These are phyloP conservation scores for Colletotrichum sp. DNA, from an alignment of 2,329 filamentous ascomycete species.

Conservation along the genomic window DNA sequence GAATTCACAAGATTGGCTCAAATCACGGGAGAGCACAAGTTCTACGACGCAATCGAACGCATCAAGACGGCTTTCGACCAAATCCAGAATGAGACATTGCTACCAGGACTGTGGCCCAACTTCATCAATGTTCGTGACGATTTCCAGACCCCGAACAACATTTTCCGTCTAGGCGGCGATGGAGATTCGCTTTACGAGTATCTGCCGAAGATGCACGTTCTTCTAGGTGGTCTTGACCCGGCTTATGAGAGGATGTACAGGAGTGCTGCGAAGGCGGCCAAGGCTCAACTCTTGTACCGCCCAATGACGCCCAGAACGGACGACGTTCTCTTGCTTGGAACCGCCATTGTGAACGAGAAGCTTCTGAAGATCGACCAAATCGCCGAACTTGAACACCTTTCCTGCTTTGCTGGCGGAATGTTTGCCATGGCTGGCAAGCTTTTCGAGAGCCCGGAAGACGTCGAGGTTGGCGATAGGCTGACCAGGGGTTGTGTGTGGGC, in stretches of 20 bases:
- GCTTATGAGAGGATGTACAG: slow-evolving; percentile 64
- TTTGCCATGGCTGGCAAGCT: slow-evolving; percentile 54
- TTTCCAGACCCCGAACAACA: slow-evolving; percentile 35
- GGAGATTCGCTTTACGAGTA: slow-evolving; percentile 50
- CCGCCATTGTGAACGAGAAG: slow-evolving; percentile 28
- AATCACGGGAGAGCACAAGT: slow-evolving; percentile 74
- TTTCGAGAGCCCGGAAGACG: slow-evolving; percentile 43
- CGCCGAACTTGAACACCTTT: slow-evolving; percentile 49
- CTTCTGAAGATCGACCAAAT: slow-evolving; percentile 19
- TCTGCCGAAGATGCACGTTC: slow-evolving; percentile 51
- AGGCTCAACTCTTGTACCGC: slow-evolving; percentile 64
- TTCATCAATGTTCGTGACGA: slow-evolving; percentile 62
- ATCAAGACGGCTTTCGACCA: slow-evolving; percentile 71
- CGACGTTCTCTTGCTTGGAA: slow-evolving; percentile 60
- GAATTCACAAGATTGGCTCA: slow-evolving; percentile 78
- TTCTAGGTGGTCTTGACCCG: slow-evolving; percentile 61
- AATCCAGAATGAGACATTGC: slow-evolving; percentile 67
- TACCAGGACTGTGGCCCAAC: slow-evolving; percentile 79
- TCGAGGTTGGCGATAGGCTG: slow-evolving; percentile 49
- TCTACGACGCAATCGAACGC: slow-evolving; percentile 73
- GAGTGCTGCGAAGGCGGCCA: slow-evolving; percentile 58
- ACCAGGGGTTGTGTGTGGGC: slow-evolving; percentile 58
- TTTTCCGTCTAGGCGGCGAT: slow-evolving; percentile 42
- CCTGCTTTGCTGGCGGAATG: slow-evolving; percentile 58
- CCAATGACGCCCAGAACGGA: slow-evolving; percentile 62